phyloP scores from a whole-genome alignment of 108 stramenopile species.

The Phaeodactylum tricornutum region DNA sequence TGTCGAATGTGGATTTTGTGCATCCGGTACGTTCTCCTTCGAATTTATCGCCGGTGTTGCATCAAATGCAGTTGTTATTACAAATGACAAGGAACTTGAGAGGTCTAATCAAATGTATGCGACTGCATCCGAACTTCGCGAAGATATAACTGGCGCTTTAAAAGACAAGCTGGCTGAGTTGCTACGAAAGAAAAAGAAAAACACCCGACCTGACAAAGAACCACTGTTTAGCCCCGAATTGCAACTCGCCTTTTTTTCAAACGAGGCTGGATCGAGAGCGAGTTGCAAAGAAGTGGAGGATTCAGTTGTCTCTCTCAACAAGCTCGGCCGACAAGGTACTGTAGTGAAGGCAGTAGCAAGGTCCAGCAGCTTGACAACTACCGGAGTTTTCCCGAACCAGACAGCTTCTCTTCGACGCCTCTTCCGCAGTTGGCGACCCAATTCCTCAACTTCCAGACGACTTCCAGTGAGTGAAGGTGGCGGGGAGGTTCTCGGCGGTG shows the following conservation, averaged over 20 bases:
- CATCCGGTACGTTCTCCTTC: conserved; percentile 66
- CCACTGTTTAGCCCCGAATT: too few relatives aligned
- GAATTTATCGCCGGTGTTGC: conserved; percentile 62
- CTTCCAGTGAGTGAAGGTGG: conserved; percentile 41
- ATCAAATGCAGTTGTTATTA: conserved; percentile 66
- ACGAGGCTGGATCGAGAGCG: not conserved
- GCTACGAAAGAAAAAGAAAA: conserved; percentile 3
- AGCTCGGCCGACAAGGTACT: conserved; percentile 26
- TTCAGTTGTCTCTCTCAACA: conserved; percentile 1
- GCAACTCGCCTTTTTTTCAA: not conserved
- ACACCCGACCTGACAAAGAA: not conserved
- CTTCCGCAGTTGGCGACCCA: conserved; percentile 45
- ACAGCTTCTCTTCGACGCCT: conserved; percentile 41
- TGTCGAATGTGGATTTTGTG: conserved; percentile 94
- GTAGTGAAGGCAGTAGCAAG: conserved; percentile 22
- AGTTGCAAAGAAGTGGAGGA: not conserved
- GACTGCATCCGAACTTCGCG: conserved; percentile 13
- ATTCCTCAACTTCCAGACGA: conserved; percentile 23
- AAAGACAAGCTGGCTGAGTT: conserved; percentile 12
- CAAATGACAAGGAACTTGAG: conserved; percentile 43
- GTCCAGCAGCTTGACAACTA: conserved; percentile 6
- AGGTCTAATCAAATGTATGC: conserved; percentile 15
- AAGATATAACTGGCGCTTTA: conserved; percentile 17
- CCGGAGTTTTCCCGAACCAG: conserved; percentile 7
- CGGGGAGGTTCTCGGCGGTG: conserved; percentile 14